Base-by-base conservation (phyloP, 805 yeast genomes). In the Wickerhamomyces strasburgensis region DNA sequence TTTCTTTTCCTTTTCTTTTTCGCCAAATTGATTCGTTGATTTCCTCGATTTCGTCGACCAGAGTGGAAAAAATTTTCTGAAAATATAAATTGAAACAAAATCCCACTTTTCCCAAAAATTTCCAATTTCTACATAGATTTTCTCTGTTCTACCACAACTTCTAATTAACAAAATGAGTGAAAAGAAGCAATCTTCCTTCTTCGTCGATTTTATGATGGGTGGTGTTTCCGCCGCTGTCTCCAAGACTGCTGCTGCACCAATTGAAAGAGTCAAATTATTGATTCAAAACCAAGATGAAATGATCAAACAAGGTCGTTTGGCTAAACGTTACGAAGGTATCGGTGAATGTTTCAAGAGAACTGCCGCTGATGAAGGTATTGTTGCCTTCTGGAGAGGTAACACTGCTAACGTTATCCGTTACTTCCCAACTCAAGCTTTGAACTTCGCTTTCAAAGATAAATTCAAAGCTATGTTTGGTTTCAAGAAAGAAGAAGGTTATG, bases 191-290 rank as follows among this genome's bases (percentile, higher is more conserved):
- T 66, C 79, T 44, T 62, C 67, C 56, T 75, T 75, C 66, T 57
- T 68, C 56, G 58, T 72, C 61, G 84, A 80, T 66, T 85, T 85
- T 78, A 61, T 85, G 72, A 87, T 89, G 96, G 96, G 96, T 73
- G 96, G 96, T 87, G 94, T 88, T 57, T 87, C 96, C 73, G 96
- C 96, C 73, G 96, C 96, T 60, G 89, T 88, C 71, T 83, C 96
- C 54, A 88, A 88, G 80, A 87, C 96, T 47, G 96, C 93, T 48
- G 95, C 95, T 61, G 93, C 95, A 58, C 95, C 95, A 67, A 85
- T 85, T 64, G 95, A 86, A 74, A 82, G 96, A 77, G 95, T 87
- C 65, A 87, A 87, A 76, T 77, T 88, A 60, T 78, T 88, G 70
- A 84, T 88, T 66, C 96, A 88, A 75, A 87, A 88, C 73, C 96